Conservation (phyloP, 192 early-diverging fungal species). For the Allomyces arbusculus region DNA sequence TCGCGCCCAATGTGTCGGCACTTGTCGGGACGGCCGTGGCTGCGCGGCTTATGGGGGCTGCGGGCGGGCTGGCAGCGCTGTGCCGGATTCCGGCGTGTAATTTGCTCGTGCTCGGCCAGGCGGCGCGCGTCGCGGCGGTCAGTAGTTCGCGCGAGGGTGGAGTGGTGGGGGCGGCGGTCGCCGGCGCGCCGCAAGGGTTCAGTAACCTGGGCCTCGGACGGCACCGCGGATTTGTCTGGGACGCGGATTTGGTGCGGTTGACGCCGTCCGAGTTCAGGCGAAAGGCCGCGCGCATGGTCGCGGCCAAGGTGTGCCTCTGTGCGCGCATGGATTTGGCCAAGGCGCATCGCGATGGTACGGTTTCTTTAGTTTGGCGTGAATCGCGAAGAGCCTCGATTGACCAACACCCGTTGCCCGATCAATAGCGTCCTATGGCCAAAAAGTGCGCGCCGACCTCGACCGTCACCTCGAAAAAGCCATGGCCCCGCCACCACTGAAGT, state of each 20-base stretch:
- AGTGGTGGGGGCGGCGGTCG: background rate
- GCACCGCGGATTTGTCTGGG: slow-evolving; percentile 64
- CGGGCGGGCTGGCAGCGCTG: slow-evolving; percentile 68
- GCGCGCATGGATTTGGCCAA: slow-evolving; percentile 68
- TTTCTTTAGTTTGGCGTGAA: background rate
- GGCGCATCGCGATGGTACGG: slow-evolving; percentile 34
- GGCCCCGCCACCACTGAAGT: slow-evolving; percentile 68
- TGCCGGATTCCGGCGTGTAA: slow-evolving; percentile 84
- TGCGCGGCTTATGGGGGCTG: slow-evolving; percentile 73
- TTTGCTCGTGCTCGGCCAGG: slow-evolving; percentile 42
- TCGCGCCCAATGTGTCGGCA: slow-evolving; percentile 82
- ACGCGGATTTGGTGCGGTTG: slow-evolving; percentile 44
- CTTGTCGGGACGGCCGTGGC: slow-evolving; percentile 70
- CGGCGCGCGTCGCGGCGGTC: background rate
- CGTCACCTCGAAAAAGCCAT: slow-evolving; percentile 67
- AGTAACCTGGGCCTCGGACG: slow-evolving; percentile 30
- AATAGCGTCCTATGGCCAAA: slow-evolving; percentile 35
- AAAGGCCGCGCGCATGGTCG: slow-evolving; percentile 58
- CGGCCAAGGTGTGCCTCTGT: slow-evolving; percentile 41
- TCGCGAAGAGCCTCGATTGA: too few species aligned
- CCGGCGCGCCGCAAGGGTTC: background rate
- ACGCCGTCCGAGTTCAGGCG: slow-evolving; percentile 52
- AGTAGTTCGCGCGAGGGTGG: too few species aligned
- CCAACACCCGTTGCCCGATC: too few species aligned
- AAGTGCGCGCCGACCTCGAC: slow-evolving; percentile 58